Percentiles rank a stretch among this genome's conserved stretches.
These are phyloP conservation scores for Tetrapisispora pingtungensis DNA, from an alignment of 805 yeast species.

Conservation along the genomic window DNA sequence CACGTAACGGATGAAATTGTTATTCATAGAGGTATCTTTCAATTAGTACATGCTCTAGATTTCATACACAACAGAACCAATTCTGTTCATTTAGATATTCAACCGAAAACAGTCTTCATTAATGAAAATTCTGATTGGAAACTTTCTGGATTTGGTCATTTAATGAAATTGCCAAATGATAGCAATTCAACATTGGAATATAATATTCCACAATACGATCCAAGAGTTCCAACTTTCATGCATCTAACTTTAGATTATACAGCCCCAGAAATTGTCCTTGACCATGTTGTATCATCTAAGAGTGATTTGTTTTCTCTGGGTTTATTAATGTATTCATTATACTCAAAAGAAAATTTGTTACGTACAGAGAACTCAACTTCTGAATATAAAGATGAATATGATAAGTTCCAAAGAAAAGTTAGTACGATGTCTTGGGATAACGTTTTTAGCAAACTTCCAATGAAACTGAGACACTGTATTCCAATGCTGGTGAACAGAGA, in stretches of 20 bases:
- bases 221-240: constrained; percentile 63
- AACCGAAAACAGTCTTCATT: constrained; percentile 67
- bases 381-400: constrained; percentile 51
- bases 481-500: constrained; percentile 44
- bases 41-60: constrained; percentile 64
- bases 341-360: constrained; percentile 42
- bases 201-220: constrained; percentile 61
- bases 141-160: constrained; percentile 59
- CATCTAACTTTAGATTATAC: constrained; percentile 62
- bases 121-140: constrained; percentile 93
- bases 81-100: constrained; percentile 65
- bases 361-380: constrained; percentile 44
- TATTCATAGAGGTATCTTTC: constrained; percentile 74
- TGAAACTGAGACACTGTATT: constrained; percentile 36
- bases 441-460: constrained; percentile 51
- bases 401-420: constrained; percentile 39
- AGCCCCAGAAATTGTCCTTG: constrained; percentile 76
- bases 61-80: constrained; percentile 74
- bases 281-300: constrained; percentile 49
- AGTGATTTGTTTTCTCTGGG: constrained; percentile 85
- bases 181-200: constrained; percentile 38
- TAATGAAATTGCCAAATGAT: constrained; percentile 40
- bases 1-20: constrained; percentile 57
- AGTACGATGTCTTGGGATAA: constrained; percentile 30
- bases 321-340: constrained; percentile 59